Evolutionary conservation across 495 filamentous ascomycete genomes (phyloP).

Genomic region (Friedmanniomyces simplex): DNA sequence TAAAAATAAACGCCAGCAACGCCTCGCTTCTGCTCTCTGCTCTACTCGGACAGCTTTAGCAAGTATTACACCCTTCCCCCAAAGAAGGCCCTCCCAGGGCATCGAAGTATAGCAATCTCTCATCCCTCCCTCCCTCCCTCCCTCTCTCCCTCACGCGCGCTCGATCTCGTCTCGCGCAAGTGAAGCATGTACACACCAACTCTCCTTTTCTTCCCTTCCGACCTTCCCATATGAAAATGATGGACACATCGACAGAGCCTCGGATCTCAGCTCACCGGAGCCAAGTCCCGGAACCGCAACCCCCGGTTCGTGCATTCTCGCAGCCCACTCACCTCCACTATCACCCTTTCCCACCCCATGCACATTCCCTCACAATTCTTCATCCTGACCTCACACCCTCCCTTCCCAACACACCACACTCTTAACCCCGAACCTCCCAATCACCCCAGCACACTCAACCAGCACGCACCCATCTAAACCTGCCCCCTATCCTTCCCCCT

Average conservation of each 20-base stretch:
- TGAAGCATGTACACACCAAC: no score
- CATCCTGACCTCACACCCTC: background rate
- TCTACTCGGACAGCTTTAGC: background rate
- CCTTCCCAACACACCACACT: background rate
- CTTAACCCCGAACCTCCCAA: background rate
- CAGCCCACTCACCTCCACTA: no score
- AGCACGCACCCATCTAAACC: background rate
- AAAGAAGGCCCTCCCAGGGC: background rate
- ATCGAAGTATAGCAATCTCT: background rate
- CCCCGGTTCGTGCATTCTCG: no score
- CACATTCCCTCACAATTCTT: no score
- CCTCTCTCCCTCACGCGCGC: background rate
- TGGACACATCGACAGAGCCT: no score
- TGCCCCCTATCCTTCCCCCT: constrained; percentile 51
- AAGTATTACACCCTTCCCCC: background rate
- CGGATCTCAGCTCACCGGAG: no score
- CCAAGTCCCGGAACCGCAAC: no score
- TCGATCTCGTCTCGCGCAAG: no score
- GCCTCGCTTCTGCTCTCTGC: background rate
- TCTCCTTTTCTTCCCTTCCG: no score
- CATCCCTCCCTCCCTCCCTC: background rate
- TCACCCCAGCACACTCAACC: no score
- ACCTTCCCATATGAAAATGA: no score
- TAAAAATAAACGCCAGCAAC: background rate
- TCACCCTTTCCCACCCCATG: no score